phyloP scores from a whole-genome alignment of 495 filamentous ascomycete species.

The Apiosordaria backusii region DNA sequence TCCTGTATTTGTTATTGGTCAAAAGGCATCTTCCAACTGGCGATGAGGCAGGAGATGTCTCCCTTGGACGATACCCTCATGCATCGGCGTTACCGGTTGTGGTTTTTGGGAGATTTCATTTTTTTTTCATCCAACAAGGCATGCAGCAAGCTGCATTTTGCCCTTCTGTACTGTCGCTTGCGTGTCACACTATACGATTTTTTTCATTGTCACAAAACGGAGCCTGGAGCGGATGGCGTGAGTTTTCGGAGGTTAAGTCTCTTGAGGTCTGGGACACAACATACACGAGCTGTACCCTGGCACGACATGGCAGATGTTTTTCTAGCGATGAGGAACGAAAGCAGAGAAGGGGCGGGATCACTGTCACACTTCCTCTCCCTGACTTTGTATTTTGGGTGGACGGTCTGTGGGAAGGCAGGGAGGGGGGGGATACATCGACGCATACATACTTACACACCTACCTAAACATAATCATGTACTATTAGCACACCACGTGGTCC shows the following conservation, averaged over 20 bases:
- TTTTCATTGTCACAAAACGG: constrained; percentile 14
- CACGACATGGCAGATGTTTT: constrained; percentile 15
- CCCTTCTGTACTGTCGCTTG: constrained; percentile 27
- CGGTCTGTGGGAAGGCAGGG: neutral
- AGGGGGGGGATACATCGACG: neutral
- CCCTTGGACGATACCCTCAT: constrained; percentile 28
- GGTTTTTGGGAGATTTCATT: constrained; percentile 10
- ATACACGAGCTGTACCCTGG: constrained; percentile 19
- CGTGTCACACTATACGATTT: constrained; percentile 8
- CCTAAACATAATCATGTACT: constrained; percentile 6
- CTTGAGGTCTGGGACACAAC: constrained; percentile 18
- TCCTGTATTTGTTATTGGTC: neutral
- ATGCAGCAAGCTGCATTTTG: neutral
- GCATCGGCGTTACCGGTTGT: constrained; percentile 24
- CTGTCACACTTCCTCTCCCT: neutral
- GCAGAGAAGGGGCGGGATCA: neutral
- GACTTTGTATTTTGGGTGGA: neutral
- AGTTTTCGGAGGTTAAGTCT: neutral
- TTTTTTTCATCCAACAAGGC: constrained; percentile 10
- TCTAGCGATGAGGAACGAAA: constrained; percentile 10
- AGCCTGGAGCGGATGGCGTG: constrained; percentile 10
- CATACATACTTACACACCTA: constrained; percentile 9
- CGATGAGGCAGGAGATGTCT: constrained; percentile 8
- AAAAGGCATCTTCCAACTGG: constrained; percentile 12
- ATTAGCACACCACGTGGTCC: neutral